Conservation (phyloP, 2,329 filamentous ascomycete genomes). For the Diaporthe eres region DNA sequence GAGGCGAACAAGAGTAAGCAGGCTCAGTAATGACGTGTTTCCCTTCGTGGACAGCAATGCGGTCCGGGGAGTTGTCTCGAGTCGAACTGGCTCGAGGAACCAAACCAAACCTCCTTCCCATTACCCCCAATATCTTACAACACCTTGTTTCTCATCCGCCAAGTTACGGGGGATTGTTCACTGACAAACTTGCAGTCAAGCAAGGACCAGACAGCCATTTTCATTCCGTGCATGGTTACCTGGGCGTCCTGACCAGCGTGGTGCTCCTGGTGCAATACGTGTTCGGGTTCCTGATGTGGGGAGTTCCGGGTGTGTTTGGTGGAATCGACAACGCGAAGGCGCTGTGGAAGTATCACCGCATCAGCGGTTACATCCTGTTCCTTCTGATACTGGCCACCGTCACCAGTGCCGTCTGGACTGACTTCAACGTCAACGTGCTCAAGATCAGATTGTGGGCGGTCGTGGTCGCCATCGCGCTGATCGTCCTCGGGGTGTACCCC, state of each 20-base stretch:
- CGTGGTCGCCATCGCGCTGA: conserved; percentile 74
- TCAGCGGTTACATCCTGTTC: conserved; percentile 81
- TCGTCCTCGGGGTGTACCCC: conserved; percentile 80
- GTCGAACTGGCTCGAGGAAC: not conserved
- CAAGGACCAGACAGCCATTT: conserved; percentile 75
- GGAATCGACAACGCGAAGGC: conserved; percentile 83
- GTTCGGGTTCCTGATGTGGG: conserved; percentile 88
- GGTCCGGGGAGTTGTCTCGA: not conserved
- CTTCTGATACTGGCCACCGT: conserved; percentile 81
- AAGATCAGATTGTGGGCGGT: conserved; percentile 84
- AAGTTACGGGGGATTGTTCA: not conserved
- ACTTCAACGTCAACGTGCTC: conserved; percentile 78
- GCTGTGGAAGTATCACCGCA: conserved; percentile 91
- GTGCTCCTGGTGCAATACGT: conserved; percentile 80
- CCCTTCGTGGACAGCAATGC: not conserved
- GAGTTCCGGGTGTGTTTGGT: conserved; percentile 80
- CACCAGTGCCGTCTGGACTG: conserved; percentile 80
- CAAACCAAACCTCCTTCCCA: not conserved
- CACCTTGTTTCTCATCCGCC: not conserved
- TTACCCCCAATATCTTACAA: not conserved
- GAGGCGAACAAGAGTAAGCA: conserved; percentile 82
- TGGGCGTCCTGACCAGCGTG: conserved; percentile 83
- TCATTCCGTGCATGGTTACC: conserved; percentile 82
- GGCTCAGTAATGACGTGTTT: conserved; percentile 55
- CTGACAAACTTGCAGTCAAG: conserved; percentile 1